phyloP scores from a whole-genome alignment of 768 basidiomycete genomes.

The Pulveroboletus sp. region DNA sequence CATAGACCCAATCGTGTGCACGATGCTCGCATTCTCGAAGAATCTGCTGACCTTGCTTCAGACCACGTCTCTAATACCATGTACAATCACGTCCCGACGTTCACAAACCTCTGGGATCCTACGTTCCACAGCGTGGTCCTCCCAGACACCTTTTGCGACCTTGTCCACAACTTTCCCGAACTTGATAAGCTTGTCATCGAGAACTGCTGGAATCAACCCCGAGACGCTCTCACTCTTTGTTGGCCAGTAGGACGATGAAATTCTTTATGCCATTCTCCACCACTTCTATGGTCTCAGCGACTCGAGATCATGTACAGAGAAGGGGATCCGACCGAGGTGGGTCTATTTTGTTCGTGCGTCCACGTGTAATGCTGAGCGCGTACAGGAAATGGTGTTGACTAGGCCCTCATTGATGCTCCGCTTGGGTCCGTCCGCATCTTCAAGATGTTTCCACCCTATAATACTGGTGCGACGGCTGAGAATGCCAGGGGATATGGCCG shows the following conservation, averaged over 20 bases:
- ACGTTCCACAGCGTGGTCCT: slow-evolving; percentile 37
- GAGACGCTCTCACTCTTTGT: slow-evolving; percentile 34
- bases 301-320: slow-evolving; percentile 40
- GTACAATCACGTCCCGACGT: slow-evolving; percentile 20
- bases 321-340: slow-evolving; percentile 41
- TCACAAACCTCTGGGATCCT: slow-evolving; percentile 37
- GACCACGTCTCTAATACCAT: slow-evolving; percentile 15
- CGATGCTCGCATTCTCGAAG: slow-evolving; percentile 26
- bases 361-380: not conserved
- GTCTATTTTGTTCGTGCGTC: slow-evolving; percentile 11
- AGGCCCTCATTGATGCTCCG: slow-evolving; percentile 38
- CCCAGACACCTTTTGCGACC: slow-evolving; percentile 32
- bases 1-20: slow-evolving; percentile 19
- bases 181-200: slow-evolving; percentile 41
- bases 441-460: slow-evolving; percentile 19
- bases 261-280: slow-evolving; percentile 40
- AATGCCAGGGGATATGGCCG: slow-evolving; percentile 6
- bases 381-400: slow-evolving; percentile 39
- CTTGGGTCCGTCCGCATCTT: slow-evolving; percentile 40
- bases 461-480: slow-evolving; percentile 2
- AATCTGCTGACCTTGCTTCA: slow-evolving; percentile 20
- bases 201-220: slow-evolving; percentile 32
- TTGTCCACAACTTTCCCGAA: slow-evolving; percentile 36
- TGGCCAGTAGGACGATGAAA: slow-evolving; percentile 45
- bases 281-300: slow-evolving; percentile 35